phyloP scores from a whole-genome alignment of 2,329 filamentous ascomycete species.

The Dactylellina leptospora region DNA sequence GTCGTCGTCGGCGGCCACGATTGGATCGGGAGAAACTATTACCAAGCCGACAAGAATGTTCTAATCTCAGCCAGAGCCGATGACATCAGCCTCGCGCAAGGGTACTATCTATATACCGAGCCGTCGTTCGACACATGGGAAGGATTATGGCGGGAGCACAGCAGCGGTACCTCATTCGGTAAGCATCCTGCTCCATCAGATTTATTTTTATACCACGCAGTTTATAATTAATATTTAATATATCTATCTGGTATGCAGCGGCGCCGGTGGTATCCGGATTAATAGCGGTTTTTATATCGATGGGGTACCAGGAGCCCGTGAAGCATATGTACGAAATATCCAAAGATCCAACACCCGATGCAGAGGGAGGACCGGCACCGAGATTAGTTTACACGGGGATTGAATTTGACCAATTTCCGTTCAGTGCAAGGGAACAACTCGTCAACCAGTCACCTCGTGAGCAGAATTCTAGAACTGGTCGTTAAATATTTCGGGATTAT shows the following conservation, averaged over 20 bases:
- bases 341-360: background rate
- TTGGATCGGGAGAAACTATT: background rate
- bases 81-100: too few species aligned
- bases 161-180: too few species aligned
- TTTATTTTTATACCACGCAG: too few species aligned
- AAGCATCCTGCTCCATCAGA: too few species aligned
- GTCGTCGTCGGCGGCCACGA: slow-evolving; percentile 1
- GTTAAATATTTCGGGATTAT: too few species aligned
- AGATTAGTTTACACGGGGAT: background rate
- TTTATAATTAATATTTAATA: too few species aligned
- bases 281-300: background rate
- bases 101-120: too few species aligned
- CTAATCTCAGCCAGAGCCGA: background rate
- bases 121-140: too few species aligned
- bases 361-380: background rate
- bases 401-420: background rate
- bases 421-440: too few species aligned
- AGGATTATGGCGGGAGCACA: too few species aligned
- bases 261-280: background rate
- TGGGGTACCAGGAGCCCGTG: background rate
- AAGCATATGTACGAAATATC: background rate
- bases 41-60: background rate
- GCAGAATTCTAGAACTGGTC: too few species aligned
- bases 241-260: background rate
- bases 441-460: too few species aligned